phyloP scores from a whole-genome alignment of 345 rosid species.

The Pugionium cornutum region DNA sequence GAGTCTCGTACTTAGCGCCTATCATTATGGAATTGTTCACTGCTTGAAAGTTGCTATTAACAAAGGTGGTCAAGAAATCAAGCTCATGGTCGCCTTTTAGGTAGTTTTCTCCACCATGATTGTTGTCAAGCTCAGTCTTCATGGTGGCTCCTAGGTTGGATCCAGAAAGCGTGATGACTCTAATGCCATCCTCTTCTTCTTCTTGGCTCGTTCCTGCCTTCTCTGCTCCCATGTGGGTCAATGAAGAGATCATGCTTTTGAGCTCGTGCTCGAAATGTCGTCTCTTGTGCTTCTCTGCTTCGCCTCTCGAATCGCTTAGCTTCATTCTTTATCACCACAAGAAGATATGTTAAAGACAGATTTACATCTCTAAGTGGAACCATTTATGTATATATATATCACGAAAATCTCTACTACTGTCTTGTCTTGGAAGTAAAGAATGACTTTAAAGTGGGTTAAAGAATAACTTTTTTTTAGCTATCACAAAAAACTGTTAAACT shows the following conservation, averaged over 20 bases:
- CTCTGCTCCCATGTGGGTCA: constrained; percentile 34
- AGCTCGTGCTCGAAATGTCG: constrained; percentile 35
- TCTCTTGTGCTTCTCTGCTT: constrained; percentile 33
- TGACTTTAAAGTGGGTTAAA: constrained; percentile 10
- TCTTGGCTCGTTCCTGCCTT: constrained; percentile 53
- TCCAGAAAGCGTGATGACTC: constrained; percentile 78
- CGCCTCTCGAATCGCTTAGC: constrained; percentile 34
- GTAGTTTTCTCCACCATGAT: constrained; percentile 21
- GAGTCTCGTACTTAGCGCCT: constrained; percentile 58
- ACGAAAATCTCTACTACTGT: background rate
- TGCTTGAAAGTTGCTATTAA: constrained; percentile 89
- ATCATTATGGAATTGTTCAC: constrained; percentile 91
- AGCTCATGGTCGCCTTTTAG: constrained; percentile 37
- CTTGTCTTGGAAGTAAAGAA: constrained; percentile 38
- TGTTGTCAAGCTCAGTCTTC: constrained; percentile 62
- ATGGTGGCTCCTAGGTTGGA: constrained; percentile 75
- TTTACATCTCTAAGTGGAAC: background rate
- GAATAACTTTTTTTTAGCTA: constrained; percentile 18
- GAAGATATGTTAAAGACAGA: background rate
- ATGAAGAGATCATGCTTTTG: constrained; percentile 36
- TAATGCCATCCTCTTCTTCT: constrained; percentile 43
- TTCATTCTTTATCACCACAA: constrained; percentile 33
- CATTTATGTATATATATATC: background rate
- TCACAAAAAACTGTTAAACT: background rate
- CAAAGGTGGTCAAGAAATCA: constrained; percentile 57